phyloP scores from a whole-genome alignment of 2,329 filamentous ascomycete species.

The Pyricularia grisea region DNA sequence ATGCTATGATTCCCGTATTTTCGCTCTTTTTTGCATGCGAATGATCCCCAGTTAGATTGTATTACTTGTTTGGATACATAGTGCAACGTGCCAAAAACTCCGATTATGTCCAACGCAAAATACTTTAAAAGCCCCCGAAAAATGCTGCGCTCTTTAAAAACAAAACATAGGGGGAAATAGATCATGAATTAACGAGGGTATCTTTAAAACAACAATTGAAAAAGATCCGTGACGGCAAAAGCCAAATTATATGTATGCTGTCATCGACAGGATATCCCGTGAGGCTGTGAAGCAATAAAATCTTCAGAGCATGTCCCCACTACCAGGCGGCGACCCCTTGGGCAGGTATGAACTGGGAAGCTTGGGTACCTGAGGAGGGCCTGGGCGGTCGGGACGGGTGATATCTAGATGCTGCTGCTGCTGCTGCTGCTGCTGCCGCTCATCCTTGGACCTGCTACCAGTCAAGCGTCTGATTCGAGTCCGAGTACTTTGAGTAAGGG shows the following conservation, averaged over 20 bases:
- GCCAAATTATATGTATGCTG: neutral
- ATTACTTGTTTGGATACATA: neutral
- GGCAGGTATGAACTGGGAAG: constrained; percentile 15
- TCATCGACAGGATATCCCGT: neutral
- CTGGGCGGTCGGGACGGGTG: neutral
- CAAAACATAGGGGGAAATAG: neutral
- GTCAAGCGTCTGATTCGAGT: constrained; percentile 54
- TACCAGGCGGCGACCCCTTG: constrained; percentile 9
- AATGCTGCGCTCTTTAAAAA: neutral
- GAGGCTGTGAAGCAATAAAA: neutral
- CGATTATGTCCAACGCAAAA: neutral
- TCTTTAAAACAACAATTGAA: neutral
- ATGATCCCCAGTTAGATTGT: neutral
- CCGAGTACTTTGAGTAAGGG: constrained; percentile 45
- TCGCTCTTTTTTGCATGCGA: neutral
- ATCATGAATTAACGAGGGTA: neutral
- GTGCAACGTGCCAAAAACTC: neutral
- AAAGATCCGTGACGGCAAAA: neutral
- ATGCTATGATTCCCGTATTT: neutral
- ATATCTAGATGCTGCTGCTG: constrained; percentile 1
- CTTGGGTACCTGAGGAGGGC: constrained; percentile 13
- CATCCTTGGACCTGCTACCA: constrained; percentile 37
- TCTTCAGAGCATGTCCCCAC: constrained; percentile 11
- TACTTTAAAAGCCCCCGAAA: neutral
- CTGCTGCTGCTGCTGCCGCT: constrained; percentile 9